Evolutionary conservation across 495 filamentous ascomycete species (phyloP).

Genomic region (Acidomyces sp.): DNA sequence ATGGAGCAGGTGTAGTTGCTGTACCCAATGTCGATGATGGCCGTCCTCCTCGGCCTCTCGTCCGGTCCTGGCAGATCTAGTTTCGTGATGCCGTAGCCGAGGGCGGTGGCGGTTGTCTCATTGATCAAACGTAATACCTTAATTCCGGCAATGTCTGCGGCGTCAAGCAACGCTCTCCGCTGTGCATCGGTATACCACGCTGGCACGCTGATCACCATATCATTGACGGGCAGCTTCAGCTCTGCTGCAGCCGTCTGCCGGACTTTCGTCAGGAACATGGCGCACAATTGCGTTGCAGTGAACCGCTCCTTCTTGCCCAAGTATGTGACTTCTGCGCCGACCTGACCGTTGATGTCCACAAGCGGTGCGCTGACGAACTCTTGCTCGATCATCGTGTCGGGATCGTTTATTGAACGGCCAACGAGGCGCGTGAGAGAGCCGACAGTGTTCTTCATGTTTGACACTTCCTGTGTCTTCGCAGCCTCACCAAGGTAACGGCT

Average conservation of each 20-base stretch:
- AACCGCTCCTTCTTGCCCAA: constrained; percentile 90
- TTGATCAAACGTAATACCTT: constrained; percentile 92
- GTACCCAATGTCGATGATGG: constrained; percentile 92
- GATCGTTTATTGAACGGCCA: constrained; percentile 73
- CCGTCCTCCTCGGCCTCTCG: constrained; percentile 85
- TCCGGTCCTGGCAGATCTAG: constrained; percentile 75
- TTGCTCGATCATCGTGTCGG: constrained; percentile 83
- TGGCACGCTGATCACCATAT: constrained; percentile 87
- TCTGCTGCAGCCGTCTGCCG: constrained; percentile 77
- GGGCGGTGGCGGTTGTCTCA: constrained; percentile 90
- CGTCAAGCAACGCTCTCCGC: constrained; percentile 78
- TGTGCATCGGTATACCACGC: constrained; percentile 96
- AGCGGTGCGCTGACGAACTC: constrained; percentile 78
- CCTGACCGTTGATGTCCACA: constrained; percentile 82
- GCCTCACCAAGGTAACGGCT: constrained; percentile 84
- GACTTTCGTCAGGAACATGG: constrained; percentile 92
- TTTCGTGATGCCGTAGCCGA: constrained; percentile 97
- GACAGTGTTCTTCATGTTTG: constrained; percentile 98
- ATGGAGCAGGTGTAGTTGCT: constrained; percentile 89
- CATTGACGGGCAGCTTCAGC: constrained; percentile 82
- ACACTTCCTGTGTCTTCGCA: constrained; percentile 97
- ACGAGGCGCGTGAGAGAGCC: constrained; percentile 80
- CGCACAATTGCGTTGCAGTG: constrained; percentile 76
- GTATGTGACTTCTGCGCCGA: constrained; percentile 89
- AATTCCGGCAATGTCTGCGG: constrained; percentile 85